phyloP scores from a whole-genome alignment of 371 early-diverging fungal species.

The Mortierella polycephala region DNA sequence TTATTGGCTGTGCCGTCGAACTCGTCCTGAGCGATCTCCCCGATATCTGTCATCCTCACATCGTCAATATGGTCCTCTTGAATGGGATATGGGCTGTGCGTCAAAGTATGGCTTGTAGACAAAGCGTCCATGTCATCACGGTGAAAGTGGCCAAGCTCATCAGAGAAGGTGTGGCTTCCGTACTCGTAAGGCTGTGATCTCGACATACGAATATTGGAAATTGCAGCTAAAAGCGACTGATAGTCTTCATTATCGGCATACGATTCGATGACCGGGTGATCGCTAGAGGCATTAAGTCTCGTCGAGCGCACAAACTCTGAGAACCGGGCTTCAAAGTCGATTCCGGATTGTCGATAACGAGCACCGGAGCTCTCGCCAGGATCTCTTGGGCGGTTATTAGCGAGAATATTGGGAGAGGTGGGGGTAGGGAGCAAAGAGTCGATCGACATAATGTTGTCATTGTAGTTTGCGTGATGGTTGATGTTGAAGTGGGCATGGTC shows the following conservation, averaged over 20 bases:
- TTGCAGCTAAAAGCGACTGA: conserved; percentile 27
- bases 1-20: conserved; percentile 3
- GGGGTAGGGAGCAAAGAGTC: neutral
- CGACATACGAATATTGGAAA: conserved; percentile 37
- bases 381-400: neutral
- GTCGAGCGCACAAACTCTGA: conserved; percentile 33
- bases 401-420: conserved; percentile 1
- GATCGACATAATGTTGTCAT: neutral
- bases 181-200: neutral
- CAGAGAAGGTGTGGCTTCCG: too few species aligned
- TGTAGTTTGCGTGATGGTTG: neutral
- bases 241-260: conserved; percentile 33
- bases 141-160: too few species aligned
- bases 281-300: conserved; percentile 11
- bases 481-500: neutral
- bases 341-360: neutral
- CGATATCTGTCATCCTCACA: neutral
- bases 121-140: too few species aligned
- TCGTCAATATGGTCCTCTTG: neutral
- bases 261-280: conserved; percentile 23
- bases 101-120: neutral
- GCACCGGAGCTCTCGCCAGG: neutral
- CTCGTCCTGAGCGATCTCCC: neutral
- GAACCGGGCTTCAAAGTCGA: conserved; percentile 13
- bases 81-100: neutral